Conservation (phyloP, 1,139 yeast species). For the Taphrina betulina region DNA sequence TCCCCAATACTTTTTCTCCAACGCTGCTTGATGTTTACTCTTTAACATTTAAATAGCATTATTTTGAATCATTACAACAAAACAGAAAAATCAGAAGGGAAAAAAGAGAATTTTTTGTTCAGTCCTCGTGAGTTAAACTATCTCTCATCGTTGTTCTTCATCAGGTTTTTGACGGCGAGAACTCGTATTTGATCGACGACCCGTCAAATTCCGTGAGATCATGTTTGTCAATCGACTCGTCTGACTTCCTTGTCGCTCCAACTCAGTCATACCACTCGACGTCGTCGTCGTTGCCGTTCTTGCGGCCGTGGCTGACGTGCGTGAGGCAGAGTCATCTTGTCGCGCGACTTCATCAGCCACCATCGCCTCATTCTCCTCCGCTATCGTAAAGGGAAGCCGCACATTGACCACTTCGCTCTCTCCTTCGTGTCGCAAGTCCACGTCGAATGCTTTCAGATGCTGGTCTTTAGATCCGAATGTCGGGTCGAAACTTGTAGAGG, state of each 20-base stretch:
- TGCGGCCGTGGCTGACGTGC: too few species aligned
- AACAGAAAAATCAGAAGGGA: too few species aligned
- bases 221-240: neutral
- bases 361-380: conserved; percentile 17
- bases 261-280: too few species aligned
- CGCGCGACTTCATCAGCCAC: conserved; percentile 14
- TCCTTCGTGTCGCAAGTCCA: conserved; percentile 20
- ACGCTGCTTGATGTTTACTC: conserved; percentile 43
- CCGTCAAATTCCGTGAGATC: conserved; percentile 10
- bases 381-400: conserved; percentile 17
- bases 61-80: too few species aligned
- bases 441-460: conserved; percentile 17
- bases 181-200: neutral
- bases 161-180: neutral
- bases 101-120: too few species aligned
- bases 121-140: too few species aligned
- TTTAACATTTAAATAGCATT: neutral
- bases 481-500: conserved; percentile 6
- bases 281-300: too few species aligned
- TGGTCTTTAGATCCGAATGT: conserved; percentile 20
- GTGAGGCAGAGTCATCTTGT: too few species aligned
- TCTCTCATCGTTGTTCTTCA: neutral
- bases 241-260: conserved; percentile 1
- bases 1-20: conserved; percentile 79
- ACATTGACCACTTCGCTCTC: conserved; percentile 17